phyloP scores from a whole-genome alignment of 305 asterid species.

The Fraxinus sp. region DNA sequence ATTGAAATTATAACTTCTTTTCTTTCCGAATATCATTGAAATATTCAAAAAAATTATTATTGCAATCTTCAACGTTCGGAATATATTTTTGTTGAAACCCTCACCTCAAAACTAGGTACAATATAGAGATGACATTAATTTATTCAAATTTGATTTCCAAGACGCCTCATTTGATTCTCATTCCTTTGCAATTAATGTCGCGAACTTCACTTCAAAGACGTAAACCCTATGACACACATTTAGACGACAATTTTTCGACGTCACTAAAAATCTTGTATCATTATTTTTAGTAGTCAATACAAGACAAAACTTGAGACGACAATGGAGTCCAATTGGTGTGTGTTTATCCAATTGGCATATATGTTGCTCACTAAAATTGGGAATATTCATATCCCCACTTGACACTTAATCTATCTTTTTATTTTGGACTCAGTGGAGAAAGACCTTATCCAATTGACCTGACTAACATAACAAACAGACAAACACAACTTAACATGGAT shows the following conservation, averaged over 20 bases:
- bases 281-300: not conserved
- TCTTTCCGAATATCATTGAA: too few species aligned
- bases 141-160: too few species aligned
- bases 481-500: constrained; percentile 10
- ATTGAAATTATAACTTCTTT: too few species aligned
- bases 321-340: too few species aligned
- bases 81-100: too few species aligned
- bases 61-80: too few species aligned
- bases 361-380: not conserved
- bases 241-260: not conserved
- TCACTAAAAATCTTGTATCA: too few species aligned
- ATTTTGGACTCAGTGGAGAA: not conserved
- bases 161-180: not conserved
- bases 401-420: not conserved
- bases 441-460: not conserved
- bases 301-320: not conserved
- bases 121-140: too few species aligned
- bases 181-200: not conserved
- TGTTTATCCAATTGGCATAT: too few species aligned
- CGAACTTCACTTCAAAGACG: not conserved
- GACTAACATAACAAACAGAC: not conserved
- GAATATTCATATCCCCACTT: not conserved
- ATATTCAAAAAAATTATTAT: too few species aligned
- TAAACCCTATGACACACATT: not conserved
- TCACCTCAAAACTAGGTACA: too few species aligned